phyloP scores from a whole-genome alignment of 2,329 filamentous ascomycete genomes.

The Colletotrichum aenigma region DNA sequence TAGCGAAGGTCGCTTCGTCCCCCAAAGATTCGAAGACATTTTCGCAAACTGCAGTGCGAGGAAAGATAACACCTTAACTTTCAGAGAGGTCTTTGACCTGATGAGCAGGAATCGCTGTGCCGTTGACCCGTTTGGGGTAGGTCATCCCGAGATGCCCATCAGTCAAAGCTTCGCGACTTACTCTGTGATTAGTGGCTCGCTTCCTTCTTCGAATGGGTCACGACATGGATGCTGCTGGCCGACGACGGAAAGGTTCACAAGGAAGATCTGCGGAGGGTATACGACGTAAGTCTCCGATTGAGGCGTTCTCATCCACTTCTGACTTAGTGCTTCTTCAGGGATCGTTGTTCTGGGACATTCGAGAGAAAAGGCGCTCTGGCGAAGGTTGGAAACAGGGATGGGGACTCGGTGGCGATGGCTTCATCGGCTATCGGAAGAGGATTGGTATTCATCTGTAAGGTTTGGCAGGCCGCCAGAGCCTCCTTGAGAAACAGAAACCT shows the following conservation, averaged over 20 bases:
- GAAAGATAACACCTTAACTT: slow-evolving; percentile 37
- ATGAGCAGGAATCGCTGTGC: slow-evolving; percentile 40
- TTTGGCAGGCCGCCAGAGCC: not conserved
- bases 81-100: slow-evolving; percentile 34
- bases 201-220: slow-evolving; percentile 38
- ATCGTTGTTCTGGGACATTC: slow-evolving; percentile 22
- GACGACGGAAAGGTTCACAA: slow-evolving; percentile 58
- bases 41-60: slow-evolving; percentile 45
- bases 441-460: not conserved
- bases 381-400: slow-evolving; percentile 7
- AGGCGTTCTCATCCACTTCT: too few relatives aligned
- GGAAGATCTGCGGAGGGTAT: slow-evolving; percentile 57
- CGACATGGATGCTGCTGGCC: slow-evolving; percentile 56
- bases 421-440: not conserved
- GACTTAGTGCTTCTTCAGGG: too few relatives aligned
- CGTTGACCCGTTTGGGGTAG: slow-evolving; percentile 44
- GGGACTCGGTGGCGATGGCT: not conserved
- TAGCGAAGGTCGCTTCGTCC: slow-evolving; percentile 47
- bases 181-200: slow-evolving; percentile 16
- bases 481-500: not conserved
- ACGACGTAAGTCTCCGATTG: slow-evolving; percentile 40
- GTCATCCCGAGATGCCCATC: not conserved
- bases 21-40: slow-evolving; percentile 51
- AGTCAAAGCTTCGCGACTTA: not conserved
- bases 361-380: not conserved